Evolutionary conservation across 2,329 filamentous ascomycete genomes (phyloP), one percentile per base, ranked within the genome.

Genomic region (Emergomyces orientalis): DNA sequence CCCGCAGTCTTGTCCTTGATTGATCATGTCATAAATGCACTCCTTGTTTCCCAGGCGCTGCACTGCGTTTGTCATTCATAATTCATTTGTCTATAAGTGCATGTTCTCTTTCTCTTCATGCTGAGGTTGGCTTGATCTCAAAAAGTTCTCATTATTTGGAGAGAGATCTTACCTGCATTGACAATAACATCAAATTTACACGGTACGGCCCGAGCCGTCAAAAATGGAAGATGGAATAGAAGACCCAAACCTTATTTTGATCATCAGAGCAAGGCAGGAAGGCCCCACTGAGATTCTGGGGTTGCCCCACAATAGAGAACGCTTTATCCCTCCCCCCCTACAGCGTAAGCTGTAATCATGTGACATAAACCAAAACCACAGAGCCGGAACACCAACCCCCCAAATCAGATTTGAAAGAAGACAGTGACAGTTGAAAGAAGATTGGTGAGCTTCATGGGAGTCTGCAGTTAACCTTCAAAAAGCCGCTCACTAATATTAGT

Each of bases 221-320:
- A 57, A 27, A 13, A 56, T 39, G 39, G 55, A 27, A 1, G 25
- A 32, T 7, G 8, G 51, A 17, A 25, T 8, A n/a, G 32, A 63
- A 52, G 49, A 63, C 61, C 27, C 30, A 19, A 63, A 63, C 59
- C 51, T 63, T 30, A 56, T 63, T 22, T 34, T 63, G 19, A 57
- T 51, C 22, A 3, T 61, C 2, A 55, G 32, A n/a, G 52, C 37
- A 2, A 30, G 1, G 14, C 1, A 2, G 3, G 30, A 9, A 6
- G 14, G 2, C 14, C 13, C 34, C 4, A 19, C 22, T 19, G 13
- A 47, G 8, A n/a, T 14, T 4, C n/a, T 61, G 2, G 6, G 9
- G 11, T 27, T 61, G 17, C 55, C 43, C 25, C 61, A 62, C 27
- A 63, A 63, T 45, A 60, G 5, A 27, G 47, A 45, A 22, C 57